Percentiles rank a stretch among this genome's conserved stretches.
Evolutionary conservation across 2,329 filamentous ascomycete species (phyloP).

Genomic region (Cercospora janseana): DNA sequence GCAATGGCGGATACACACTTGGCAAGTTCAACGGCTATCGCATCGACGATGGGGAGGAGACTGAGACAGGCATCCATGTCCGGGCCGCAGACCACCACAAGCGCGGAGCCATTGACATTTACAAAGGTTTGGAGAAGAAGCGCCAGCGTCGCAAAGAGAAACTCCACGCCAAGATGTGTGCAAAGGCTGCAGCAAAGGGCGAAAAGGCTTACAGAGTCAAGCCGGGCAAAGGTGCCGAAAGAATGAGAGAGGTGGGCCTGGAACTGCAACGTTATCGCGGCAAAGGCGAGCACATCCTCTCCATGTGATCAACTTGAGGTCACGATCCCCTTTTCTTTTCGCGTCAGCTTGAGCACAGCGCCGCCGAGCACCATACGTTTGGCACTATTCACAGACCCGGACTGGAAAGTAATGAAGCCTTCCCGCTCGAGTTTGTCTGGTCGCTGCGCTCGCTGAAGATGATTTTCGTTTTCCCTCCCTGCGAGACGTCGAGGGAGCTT

Average conservation of each 20-base stretch:
- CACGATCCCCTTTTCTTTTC: slow-evolving; percentile 12
- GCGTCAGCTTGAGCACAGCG: slow-evolving; percentile 29
- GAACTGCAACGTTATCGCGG: slow-evolving; percentile 78
- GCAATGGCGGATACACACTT: slow-evolving; percentile 63
- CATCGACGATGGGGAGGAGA: slow-evolving; percentile 40
- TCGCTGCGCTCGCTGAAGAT: slow-evolving; percentile 23
- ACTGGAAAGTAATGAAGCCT: slow-evolving; percentile 5
- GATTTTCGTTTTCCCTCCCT: not conserved
- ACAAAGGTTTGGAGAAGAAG: slow-evolving; percentile 93
- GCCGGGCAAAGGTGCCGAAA: slow-evolving; percentile 83
- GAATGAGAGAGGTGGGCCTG: slow-evolving; percentile 89
- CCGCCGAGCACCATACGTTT: slow-evolving; percentile 22
- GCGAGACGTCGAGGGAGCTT: too few species aligned
- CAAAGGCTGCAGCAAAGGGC: slow-evolving; percentile 66
- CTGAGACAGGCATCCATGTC: slow-evolving; percentile 30
- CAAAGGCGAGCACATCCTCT: slow-evolving; percentile 55
- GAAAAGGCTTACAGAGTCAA: slow-evolving; percentile 65
- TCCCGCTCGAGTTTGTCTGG: slow-evolving; percentile 21
- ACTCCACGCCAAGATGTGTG: slow-evolving; percentile 83
- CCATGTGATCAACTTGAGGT: slow-evolving; percentile 34
- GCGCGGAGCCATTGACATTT: slow-evolving; percentile 94
- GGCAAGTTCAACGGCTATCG: slow-evolving; percentile 38
- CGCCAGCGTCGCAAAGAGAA: slow-evolving; percentile 91
- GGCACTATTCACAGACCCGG: slow-evolving; percentile 17
- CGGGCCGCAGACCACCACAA: slow-evolving; percentile 60